Evolutionary conservation across 2,329 filamentous ascomycete species (phyloP).

Genomic region (Fusarium beomiforme): DNA sequence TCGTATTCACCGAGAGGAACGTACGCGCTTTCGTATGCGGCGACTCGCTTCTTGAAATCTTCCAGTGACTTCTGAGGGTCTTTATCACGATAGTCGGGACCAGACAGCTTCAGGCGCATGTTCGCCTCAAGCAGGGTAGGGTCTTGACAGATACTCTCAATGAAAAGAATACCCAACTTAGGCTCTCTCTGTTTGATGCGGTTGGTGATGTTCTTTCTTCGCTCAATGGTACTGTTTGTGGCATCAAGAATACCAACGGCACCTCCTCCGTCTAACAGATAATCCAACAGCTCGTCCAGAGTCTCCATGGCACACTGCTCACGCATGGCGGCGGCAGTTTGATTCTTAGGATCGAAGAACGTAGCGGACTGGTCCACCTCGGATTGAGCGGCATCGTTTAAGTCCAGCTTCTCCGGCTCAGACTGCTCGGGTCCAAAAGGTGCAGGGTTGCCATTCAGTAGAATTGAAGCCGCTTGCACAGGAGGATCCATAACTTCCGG

Average conservation of each 20-base stretch:
- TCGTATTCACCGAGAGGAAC: slow-evolving; percentile 90
- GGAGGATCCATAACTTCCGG: slow-evolving; percentile 55
- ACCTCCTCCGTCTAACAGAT: slow-evolving; percentile 82
- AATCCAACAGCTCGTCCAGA: slow-evolving; percentile 90
- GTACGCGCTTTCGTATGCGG: slow-evolving; percentile 94
- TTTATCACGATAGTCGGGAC: slow-evolving; percentile 95
- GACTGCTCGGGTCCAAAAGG: slow-evolving; percentile 46
- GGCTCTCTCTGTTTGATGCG: slow-evolving; percentile 85
- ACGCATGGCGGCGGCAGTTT: slow-evolving; percentile 80
- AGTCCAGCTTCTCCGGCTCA: slow-evolving; percentile 53
- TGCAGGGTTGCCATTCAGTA: slow-evolving; percentile 63
- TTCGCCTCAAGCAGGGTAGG: slow-evolving; percentile 88
- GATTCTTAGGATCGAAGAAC: slow-evolving; percentile 94
- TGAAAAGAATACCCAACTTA: slow-evolving; percentile 89
- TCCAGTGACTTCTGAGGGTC: slow-evolving; percentile 84
- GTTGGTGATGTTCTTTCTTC: slow-evolving; percentile 84
- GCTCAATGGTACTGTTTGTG: slow-evolving; percentile 92
- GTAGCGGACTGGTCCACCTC: slow-evolving; percentile 86
- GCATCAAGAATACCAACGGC: slow-evolving; percentile 96
- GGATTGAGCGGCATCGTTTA: slow-evolving; percentile 49
- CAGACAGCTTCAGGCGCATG: slow-evolving; percentile 95
- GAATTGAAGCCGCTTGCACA: slow-evolving; percentile 64
- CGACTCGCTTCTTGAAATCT: slow-evolving; percentile 93
- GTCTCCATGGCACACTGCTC: slow-evolving; percentile 95
- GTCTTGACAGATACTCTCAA: slow-evolving; percentile 93